These are phyloP conservation scores for Seiridium cupressi DNA, from an alignment of 2,329 filamentous ascomycete genomes.

Conservation along the genomic window DNA sequence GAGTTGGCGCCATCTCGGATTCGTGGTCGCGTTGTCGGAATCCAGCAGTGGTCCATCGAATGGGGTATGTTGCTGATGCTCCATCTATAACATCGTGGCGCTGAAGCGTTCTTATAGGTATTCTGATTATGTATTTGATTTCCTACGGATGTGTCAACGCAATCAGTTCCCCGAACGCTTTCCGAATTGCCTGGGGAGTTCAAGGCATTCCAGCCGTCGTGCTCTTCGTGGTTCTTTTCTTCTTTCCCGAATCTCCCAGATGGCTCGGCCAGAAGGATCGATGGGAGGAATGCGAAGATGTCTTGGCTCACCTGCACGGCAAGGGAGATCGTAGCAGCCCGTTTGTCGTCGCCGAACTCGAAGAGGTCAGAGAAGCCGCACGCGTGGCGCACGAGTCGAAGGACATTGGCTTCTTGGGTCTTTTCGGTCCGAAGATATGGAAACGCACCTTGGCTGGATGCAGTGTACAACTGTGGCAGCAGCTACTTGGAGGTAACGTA, in stretches of 20 bases:
- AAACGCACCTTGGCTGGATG: slow-evolving; percentile 50
- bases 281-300: slow-evolving; percentile 30
- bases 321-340: slow-evolving; percentile 33
- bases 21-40: slow-evolving; percentile 63
- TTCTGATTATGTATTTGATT: slow-evolving; percentile 67
- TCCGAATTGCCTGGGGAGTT: slow-evolving; percentile 61
- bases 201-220: slow-evolving; percentile 37
- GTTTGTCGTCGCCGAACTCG: slow-evolving; percentile 42
- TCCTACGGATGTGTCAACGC: slow-evolving; percentile 58
- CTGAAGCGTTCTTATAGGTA: slow-evolving; percentile 38
- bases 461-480: slow-evolving; percentile 55
- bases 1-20: slow-evolving; percentile 56
- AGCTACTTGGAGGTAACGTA: slow-evolving; percentile 55
- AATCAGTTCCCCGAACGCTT: slow-evolving; percentile 52
- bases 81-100: background rate
- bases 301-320: slow-evolving; percentile 14
- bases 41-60: slow-evolving; percentile 72
- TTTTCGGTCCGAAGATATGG: slow-evolving; percentile 47
- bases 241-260: slow-evolving; percentile 57
- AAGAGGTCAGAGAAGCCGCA: slow-evolving; percentile 30
- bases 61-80: slow-evolving; percentile 23
- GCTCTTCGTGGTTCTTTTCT: slow-evolving; percentile 51
- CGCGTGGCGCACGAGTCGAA: slow-evolving; percentile 34
- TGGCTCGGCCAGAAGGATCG: slow-evolving; percentile 50
- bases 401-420: slow-evolving; percentile 36